These are phyloP conservation scores for Didymellaceae sp. DNA, from an alignment of 2,329 filamentous ascomycete species.

Conservation along the genomic window DNA sequence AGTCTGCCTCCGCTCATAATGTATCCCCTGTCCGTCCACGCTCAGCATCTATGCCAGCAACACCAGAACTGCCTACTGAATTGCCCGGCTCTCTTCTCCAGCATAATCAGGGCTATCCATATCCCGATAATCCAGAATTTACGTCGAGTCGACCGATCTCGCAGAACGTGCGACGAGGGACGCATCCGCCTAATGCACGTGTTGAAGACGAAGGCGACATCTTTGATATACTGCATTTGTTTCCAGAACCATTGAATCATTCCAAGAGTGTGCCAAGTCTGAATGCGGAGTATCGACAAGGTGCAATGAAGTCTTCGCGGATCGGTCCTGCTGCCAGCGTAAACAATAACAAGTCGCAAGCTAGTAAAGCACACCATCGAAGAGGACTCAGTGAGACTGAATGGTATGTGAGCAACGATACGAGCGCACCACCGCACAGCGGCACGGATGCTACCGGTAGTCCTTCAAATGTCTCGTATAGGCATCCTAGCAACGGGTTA, in stretches of 20 bases:
- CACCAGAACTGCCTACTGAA: conserved; percentile 43
- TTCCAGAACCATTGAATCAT: conserved; percentile 24
- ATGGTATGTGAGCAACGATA: conserved; percentile 21
- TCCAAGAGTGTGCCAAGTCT: conserved; percentile 25
- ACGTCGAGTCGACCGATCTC: conserved; percentile 19
- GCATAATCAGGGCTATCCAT: conserved; percentile 44
- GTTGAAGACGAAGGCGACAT: conserved; percentile 16
- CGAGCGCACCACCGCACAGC: too few relatives aligned
- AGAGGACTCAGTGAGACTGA: conserved; percentile 27
- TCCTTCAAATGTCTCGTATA: conserved; percentile 23
- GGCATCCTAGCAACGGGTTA: conserved; percentile 28
- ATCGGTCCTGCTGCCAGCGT: conserved; percentile 32
- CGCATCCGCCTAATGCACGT: conserved; percentile 10
- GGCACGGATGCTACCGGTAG: too few relatives aligned
- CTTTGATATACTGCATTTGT: conserved; percentile 13
- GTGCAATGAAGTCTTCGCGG: conserved; percentile 37
- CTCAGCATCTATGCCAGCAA: conserved; percentile 50
- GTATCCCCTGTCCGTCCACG: conserved; percentile 48
- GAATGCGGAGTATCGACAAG: conserved; percentile 15
- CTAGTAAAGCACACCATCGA: conserved; percentile 31
- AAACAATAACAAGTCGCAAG: conserved; percentile 24
- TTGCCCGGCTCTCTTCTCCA: conserved; percentile 39
- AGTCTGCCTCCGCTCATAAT: conserved; percentile 41
- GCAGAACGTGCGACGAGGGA: conserved; percentile 20
- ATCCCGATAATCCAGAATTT: conserved; percentile 22